Evolutionary conservation across 1,284 basidiomycete genomes (phyloP).

Genomic region (Moesziomyces sp.): DNA sequence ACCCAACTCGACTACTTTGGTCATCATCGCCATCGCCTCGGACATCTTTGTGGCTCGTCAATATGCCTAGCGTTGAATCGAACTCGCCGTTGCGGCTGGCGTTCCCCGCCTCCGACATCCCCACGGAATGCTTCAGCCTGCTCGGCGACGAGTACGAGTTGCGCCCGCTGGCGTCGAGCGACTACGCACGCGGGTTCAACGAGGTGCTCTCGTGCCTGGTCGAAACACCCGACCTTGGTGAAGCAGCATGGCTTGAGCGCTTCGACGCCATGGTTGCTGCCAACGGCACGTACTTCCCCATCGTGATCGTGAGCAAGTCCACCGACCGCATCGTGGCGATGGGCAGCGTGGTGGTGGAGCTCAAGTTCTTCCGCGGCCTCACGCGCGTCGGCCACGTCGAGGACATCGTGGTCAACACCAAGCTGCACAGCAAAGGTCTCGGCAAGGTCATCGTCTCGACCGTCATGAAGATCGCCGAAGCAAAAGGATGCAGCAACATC

Average conservation of each 20-base stretch:
- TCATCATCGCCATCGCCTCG: not conserved
- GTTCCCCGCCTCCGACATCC: slow-evolving; percentile 19
- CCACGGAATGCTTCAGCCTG: slow-evolving; percentile 16
- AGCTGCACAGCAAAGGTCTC: slow-evolving; percentile 86
- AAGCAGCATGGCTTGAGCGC: slow-evolving; percentile 70
- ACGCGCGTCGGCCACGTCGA: slow-evolving; percentile 93
- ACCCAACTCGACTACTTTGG: no score
- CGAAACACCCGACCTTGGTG: slow-evolving; percentile 79
- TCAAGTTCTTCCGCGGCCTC: slow-evolving; percentile 87
- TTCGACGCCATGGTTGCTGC: slow-evolving; percentile 39
- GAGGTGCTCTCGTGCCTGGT: slow-evolving; percentile 83
- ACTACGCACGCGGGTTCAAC: slow-evolving; percentile 86
- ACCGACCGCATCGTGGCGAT: slow-evolving; percentile 84
- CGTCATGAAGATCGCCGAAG: slow-evolving; percentile 79
- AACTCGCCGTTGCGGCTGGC: slow-evolving; percentile 13
- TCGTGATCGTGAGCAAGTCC: slow-evolving; percentile 81
- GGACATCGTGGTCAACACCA: slow-evolving; percentile 91
- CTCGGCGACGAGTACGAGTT: slow-evolving; percentile 14
- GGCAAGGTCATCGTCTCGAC: slow-evolving; percentile 87
- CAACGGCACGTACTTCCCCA: slow-evolving; percentile 75
- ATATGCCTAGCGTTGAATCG: slow-evolving; percentile 2
- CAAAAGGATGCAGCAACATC: slow-evolving; percentile 87
- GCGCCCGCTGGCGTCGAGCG: slow-evolving; percentile 85
- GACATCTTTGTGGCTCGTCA: not conserved
- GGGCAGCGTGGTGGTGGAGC: slow-evolving; percentile 88